Conservation (phyloP, 768 basidiomycete genomes). For the Brasilioporus rufonigricans region DNA sequence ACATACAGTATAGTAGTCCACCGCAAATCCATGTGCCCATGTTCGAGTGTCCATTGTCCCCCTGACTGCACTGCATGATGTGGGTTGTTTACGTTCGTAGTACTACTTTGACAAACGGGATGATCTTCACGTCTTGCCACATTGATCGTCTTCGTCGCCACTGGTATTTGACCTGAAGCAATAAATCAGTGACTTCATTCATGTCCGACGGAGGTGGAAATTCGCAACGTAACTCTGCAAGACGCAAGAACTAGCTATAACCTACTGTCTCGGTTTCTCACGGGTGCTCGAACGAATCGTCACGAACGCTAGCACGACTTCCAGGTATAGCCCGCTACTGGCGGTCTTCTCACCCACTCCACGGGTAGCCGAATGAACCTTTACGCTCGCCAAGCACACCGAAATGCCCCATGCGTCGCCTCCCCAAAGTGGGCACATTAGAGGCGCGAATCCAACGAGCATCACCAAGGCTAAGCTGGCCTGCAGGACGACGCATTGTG, state of each 20-base stretch:
- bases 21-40: background rate
- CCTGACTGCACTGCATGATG: background rate
- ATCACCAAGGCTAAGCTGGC: background rate
- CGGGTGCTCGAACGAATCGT: background rate
- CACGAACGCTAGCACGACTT: background rate
- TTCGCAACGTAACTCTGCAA: background rate
- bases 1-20: slow-evolving; percentile 16
- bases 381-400: background rate
- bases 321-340: background rate
- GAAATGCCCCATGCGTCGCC: background rate
- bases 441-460: slow-evolving; percentile 18
- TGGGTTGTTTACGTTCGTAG: no score
- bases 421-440: background rate
- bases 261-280: background rate
- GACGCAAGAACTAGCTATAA: background rate
- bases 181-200: slow-evolving; percentile 15
- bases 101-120: background rate
- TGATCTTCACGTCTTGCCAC: slow-evolving; percentile 18
- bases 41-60: background rate
- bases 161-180: slow-evolving; percentile 2
- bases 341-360: background rate
- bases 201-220: slow-evolving; percentile 20
- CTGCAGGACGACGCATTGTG: slow-evolving; percentile 26
- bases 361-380: background rate
- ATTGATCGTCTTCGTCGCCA: slow-evolving; percentile 16